These are phyloP conservation scores for Acer saccharum DNA, from an alignment of 345 rosid genomes.

Conservation along the genomic window DNA sequence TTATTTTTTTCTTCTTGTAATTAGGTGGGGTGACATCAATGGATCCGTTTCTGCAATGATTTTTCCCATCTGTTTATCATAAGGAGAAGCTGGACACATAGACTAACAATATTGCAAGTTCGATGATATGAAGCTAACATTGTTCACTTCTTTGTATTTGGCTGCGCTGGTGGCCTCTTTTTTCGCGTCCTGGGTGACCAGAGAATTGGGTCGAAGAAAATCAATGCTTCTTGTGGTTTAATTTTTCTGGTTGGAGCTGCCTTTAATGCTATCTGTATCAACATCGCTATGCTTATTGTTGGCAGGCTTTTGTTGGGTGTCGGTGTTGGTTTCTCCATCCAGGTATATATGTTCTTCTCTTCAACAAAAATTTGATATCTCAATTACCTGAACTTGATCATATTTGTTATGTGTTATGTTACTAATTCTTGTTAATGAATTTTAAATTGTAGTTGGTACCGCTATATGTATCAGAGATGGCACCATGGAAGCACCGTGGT, in stretches of 20 bases:
- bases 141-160: conserved; percentile 59
- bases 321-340: conserved; percentile 59
- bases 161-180: conserved; percentile 56
- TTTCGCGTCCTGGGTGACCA: conserved; percentile 44
- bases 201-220: conserved; percentile 37
- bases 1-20: too few relatives aligned
- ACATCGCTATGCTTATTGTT: conserved; percentile 52
- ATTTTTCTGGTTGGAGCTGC: conserved; percentile 48
- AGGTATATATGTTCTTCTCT: conserved; percentile 19
- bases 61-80: conserved; percentile 45
- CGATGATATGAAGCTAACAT: conserved; percentile 36
- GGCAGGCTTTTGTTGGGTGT: conserved; percentile 51
- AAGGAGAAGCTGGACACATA: conserved; percentile 24
- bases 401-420: too few relatives aligned
- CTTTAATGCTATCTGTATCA: conserved; percentile 41
- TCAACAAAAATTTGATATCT: not conserved
- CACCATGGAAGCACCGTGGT: conserved; percentile 55
- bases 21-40: conserved; percentile 63
- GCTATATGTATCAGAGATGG: conserved; percentile 59
- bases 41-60: conserved; percentile 40
- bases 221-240: conserved; percentile 44
- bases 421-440: not conserved
- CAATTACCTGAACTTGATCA: too few relatives aligned
- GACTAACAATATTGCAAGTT: conserved; percentile 53
- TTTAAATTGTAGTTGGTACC: conserved; percentile 41